Conservation (phyloP, 345 rosid species). For the Salix koriyanagi region DNA sequence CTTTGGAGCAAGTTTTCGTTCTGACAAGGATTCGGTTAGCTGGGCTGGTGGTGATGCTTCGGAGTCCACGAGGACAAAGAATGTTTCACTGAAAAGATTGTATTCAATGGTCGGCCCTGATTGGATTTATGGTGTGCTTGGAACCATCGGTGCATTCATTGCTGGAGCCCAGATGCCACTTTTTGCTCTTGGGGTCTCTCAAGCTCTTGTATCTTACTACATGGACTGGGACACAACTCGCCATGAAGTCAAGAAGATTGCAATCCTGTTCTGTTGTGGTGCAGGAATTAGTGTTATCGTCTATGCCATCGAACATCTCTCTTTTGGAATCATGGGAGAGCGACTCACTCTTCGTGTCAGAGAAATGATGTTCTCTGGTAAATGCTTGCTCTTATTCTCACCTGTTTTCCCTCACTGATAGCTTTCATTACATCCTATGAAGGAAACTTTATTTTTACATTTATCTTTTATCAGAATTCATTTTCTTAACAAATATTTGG, state of each 20-base stretch:
- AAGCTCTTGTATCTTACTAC: constrained; percentile 81
- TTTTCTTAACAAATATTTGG: neutral
- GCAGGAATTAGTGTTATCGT: constrained; percentile 58
- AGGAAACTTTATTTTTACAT: neutral
- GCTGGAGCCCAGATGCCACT: constrained; percentile 96
- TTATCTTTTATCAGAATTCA: neutral
- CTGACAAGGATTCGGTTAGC: constrained; percentile 72
- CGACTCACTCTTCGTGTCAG: constrained; percentile 89
- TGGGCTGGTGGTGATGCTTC: constrained; percentile 38
- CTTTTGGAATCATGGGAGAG: constrained; percentile 90
- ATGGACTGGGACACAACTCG: constrained; percentile 69
- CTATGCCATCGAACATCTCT: constrained; percentile 61
- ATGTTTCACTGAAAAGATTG: constrained; percentile 51
- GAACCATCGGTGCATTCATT: constrained; percentile 61
- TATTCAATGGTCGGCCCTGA: constrained; percentile 84
- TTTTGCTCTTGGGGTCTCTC: constrained; percentile 91
- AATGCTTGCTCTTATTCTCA: neutral
- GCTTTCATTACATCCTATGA: neutral
- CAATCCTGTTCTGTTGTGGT: constrained; percentile 62
- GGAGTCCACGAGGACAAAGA: constrained; percentile 36
- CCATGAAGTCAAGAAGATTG: constrained; percentile 68
- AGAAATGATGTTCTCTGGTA: constrained; percentile 76
- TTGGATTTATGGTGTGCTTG: constrained; percentile 74
- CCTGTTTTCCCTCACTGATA: neutral
- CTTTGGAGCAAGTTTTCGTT: constrained; percentile 66